Base-by-base conservation (phyloP, 2,329 filamentous ascomycete genomes). In the Nannizziopsis barbatae region DNA sequence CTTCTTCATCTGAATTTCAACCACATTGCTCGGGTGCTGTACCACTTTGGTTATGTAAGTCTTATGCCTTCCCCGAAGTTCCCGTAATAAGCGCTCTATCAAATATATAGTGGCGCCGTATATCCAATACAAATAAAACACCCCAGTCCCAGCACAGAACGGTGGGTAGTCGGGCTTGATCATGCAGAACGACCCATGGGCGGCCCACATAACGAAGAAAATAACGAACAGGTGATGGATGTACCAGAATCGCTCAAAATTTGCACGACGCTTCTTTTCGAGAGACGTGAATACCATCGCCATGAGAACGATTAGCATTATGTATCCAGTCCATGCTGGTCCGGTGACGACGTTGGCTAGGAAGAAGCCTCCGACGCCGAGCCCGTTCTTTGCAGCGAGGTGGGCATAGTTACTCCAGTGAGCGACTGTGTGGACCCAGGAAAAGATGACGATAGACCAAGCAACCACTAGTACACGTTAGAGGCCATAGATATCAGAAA, bases 1-100 rank as follows among this genome's bases (percentile, higher is more conserved):
- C 68, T 92, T 92, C 74, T 90, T 89, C 71, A 93, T 88, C 70
- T 92, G 86, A 52, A 93, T 89, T 68, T 93, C 86, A 64, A 84
- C 85, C 14, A 93, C 86, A 60, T 88, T 87, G 71, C 84, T 87
- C 6, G 86, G 86, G 65, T 93, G 86, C 70, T 92, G 86, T 55
- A 93, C 82, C 53, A 93, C 86, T 70, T 92, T 92, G 55, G 84
- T 87, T 52, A 93, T 84, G 63, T 84, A 87, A 12, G 86, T 90
- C 74, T 83, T 86, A 71, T 90, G 84, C 20, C 81, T 77, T 40
- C 86, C 86, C 46, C 86, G 81, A 36, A 90, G 70, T 66, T 92
- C 86, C 53, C 86, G 80, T 15, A 84, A 80, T 50, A 89, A 73
- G 52, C 85, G 75, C 69, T 93, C 86, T n/a, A 78, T 76, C 32